Base-by-base conservation (phyloP, 768 basidiomycete genomes). In the Grammothele lineata region DNA sequence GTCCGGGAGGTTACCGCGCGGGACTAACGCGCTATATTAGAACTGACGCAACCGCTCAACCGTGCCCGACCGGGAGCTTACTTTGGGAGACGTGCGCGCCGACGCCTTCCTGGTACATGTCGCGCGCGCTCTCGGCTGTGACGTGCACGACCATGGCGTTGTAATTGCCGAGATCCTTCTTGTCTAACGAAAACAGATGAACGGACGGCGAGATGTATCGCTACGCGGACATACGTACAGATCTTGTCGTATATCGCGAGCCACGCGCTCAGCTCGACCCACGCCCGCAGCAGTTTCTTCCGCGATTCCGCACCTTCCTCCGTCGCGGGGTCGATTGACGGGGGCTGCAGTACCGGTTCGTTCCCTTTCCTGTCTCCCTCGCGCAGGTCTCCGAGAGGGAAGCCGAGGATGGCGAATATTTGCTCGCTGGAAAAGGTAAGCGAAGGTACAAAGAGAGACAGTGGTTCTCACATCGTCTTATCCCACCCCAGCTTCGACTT, bases 31-130 rank as follows among this genome's bases (percentile, higher is more conserved):
- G 12, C n/a, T n/a, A n/a, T n/a, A n/a, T n/a, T n/a, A n/a, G n/a
- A n/a, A n/a, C n/a, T n/a, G n/a, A n/a, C n/a, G n/a, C n/a, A n/a
- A n/a, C n/a, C n/a, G n/a, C n/a, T n/a, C n/a, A n/a, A n/a, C n/a
- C n/a, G n/a, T n/a, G n/a, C n/a, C n/a, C n/a, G n/a, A n/a, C n/a
- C n/a, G 55, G 80, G 21, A 26, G 55, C 80, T 54, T 57, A 89
- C 88, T 82, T 62, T 91, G 88, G 49, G 83, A 80, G 23, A 81
- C 78, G 65, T 89, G 86, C 5, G 87, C 84, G 15, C 88, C 88
- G 40, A 91, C 76, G 0, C 74, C 84, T 37, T 62, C 71, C 61
- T 87, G 86, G 62, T 83, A 84, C 74, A 81, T 78, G 56, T 88
- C 86, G 30, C 85, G 70, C 5, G 72, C 82, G 53, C 70, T 73